Evolutionary conservation across 2,329 filamentous ascomycete genomes (phyloP), one percentile per base, ranked within the genome.

Genomic region (Lecanoromycetidae sp.): DNA sequence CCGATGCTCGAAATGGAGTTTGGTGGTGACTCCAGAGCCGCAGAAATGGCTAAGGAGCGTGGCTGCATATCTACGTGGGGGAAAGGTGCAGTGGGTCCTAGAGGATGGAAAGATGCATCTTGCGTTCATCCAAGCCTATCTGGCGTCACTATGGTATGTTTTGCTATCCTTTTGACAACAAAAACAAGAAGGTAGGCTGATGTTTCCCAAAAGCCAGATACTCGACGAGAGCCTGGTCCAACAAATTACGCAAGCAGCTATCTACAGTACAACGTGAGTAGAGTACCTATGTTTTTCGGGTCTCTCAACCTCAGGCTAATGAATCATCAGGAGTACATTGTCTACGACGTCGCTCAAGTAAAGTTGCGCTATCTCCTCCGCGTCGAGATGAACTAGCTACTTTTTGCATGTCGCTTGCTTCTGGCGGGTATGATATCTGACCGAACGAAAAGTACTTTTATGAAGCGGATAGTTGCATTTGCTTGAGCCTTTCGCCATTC

Each of bases 341-440:
- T 65, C 17, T 71, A 71, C 50, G 66, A 71, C 56, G 61, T 69
- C 22, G 61, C 65, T 19, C 68, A 71, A 58, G 66, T 71, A 50
- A 63, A 63, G 19, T 61, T 68, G 52, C 58, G 63, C 19, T 71
- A 71, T 52, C 55, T 71, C 13, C 38, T 52, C 26, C 39, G 51
- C 20, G 51, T 52, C 8, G 44, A 41, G 12, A 48, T 51, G 47
- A 44, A 23, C 13, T 34, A 27, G 37, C 13, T 13, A 17, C 7
- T n/a, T 12, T n/a, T n/a, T n/a, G n/a, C n/a, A n/a, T n/a, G n/a
- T n/a, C n/a, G n/a, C n/a, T n/a, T n/a, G n/a, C n/a, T n/a, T n/a
- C n/a, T n/a, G n/a, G n/a, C n/a, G n/a, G n/a, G n/a, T n/a, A n/a
- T n/a, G n/a, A n/a, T n/a, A n/a, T n/a, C n/a, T n/a, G n/a, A n/a